Conservation (phyloP, 257 asterid species). For the Scutellaria barbata region DNA sequence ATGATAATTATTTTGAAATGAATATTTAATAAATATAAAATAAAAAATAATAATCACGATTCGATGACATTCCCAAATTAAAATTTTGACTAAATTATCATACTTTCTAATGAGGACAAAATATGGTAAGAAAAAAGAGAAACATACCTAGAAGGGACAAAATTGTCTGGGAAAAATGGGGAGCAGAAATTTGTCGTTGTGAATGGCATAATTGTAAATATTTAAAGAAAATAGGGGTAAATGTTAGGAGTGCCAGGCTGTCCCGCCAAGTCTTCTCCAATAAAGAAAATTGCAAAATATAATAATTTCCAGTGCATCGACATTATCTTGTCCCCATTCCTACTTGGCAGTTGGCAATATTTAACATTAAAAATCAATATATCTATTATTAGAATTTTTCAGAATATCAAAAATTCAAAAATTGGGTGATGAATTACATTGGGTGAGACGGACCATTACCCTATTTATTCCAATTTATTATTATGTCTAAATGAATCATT, state of each 20-base stretch:
- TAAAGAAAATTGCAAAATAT: constrained; percentile 32
- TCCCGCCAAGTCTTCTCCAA: constrained; percentile 52
- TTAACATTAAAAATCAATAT: constrained; percentile 29
- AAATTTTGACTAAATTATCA: no score
- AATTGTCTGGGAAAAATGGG: background rate
- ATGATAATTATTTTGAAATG: no score
- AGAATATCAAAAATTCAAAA: background rate
- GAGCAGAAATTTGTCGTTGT: background rate
- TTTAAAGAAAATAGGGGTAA: constrained; percentile 28
- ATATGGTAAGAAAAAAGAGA: background rate
- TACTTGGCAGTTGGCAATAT: constrained; percentile 42
- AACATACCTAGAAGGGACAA: constrained; percentile 5
- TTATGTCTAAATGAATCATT: no score
- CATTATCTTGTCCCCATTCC: constrained; percentile 36
- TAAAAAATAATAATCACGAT: no score
- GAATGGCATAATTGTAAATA: constrained; percentile 51
- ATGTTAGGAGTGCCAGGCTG: constrained; percentile 58
- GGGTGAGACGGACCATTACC: no score
- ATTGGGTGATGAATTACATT: no score
- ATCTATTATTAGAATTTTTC: background rate
- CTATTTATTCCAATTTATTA: no score
- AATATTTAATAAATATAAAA: no score
- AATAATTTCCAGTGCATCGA: constrained; percentile 32
- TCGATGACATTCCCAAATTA: no score
- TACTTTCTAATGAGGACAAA: background rate